Percentiles rank a stretch among this genome's conserved stretches.
phyloP scores from a whole-genome alignment of 2,329 filamentous ascomycete species.

The Hypoxylon sp. region DNA sequence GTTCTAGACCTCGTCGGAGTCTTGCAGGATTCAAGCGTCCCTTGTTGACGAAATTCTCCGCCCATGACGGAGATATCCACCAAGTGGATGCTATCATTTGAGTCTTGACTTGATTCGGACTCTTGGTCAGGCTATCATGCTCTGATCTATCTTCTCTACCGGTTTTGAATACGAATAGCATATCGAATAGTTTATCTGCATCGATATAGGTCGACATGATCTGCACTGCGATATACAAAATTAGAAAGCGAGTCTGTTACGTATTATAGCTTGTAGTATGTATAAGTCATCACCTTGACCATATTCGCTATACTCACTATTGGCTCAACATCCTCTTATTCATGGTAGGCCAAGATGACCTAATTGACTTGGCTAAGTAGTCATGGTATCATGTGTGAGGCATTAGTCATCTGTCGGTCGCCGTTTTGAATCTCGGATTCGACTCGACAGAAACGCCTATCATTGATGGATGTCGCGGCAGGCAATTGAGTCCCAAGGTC shows the following conservation, averaged over 20 bases:
- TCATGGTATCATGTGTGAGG: conserved; percentile 30
- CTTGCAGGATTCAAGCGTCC: conserved; percentile 31
- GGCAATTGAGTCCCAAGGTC: conserved; percentile 22
- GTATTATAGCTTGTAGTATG: conserved; percentile 1
- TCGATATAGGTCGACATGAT: conserved; percentile 18
- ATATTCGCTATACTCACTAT: conserved; percentile 16
- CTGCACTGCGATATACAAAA: conserved; percentile 27
- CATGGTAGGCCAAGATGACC: conserved; percentile 18
- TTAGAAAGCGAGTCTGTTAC: conserved; percentile 17
- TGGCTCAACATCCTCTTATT: conserved; percentile 9
- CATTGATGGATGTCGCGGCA: conserved; percentile 29
- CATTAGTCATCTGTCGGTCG: conserved; percentile 33
- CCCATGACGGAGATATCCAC: conserved; percentile 30
- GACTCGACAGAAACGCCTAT: conserved; percentile 30
- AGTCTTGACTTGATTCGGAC: conserved; percentile 35
- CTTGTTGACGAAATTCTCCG: conserved; percentile 40
- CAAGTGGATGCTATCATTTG: conserved; percentile 12
- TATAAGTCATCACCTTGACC: conserved; percentile 21
- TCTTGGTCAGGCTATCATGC: conserved; percentile 41
- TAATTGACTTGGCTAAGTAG: conserved; percentile 28
- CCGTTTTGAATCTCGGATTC: conserved; percentile 33
- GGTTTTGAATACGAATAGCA: conserved; percentile 22
- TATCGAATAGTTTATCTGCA: conserved; percentile 16
- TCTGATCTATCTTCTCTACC: conserved; percentile 36
- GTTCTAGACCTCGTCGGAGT: conserved; percentile 44